Evolutionary conservation across 2,329 filamentous ascomycete genomes (phyloP).

Genomic region (Trichoderma sp.): DNA sequence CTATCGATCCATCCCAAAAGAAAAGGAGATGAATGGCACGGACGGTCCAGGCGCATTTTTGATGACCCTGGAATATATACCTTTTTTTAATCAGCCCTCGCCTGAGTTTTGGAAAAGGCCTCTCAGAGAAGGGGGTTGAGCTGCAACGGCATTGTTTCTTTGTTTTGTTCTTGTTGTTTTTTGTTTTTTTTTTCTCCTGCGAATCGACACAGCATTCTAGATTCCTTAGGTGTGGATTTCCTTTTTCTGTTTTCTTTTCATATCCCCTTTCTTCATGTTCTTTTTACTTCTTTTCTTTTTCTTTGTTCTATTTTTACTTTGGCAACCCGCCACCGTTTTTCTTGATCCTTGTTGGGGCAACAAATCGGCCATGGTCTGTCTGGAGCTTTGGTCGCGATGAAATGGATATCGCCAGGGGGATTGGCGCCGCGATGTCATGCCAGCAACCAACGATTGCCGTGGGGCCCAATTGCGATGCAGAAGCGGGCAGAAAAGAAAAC

Average conservation of each 20-base stretch:
- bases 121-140: conserved; percentile 9
- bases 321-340: not conserved
- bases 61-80: conserved; percentile 6
- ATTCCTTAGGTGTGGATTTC: conserved; percentile 20
- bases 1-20: not conserved
- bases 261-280: not conserved
- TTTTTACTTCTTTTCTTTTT: conserved; percentile 22
- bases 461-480: not conserved
- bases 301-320: not conserved
- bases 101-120: conserved; percentile 12
- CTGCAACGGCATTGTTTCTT: conserved; percentile 2
- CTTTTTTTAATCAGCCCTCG: not conserved
- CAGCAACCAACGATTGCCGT: not conserved
- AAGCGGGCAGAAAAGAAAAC: conserved; percentile 4
- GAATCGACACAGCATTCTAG: not conserved
- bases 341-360: not conserved
- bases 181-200: not conserved
- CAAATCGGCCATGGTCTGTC: not conserved
- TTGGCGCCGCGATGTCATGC: not conserved
- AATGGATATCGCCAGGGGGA: not conserved
- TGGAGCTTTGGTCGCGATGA: not conserved
- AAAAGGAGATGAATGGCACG: not conserved
- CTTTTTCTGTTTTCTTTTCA: conserved; percentile 15
- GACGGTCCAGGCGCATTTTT: not conserved
- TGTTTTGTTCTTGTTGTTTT: not conserved